phyloP scores from a whole-genome alignment of 495 filamentous ascomycete genomes.

The Aspergillus indologenus region DNA sequence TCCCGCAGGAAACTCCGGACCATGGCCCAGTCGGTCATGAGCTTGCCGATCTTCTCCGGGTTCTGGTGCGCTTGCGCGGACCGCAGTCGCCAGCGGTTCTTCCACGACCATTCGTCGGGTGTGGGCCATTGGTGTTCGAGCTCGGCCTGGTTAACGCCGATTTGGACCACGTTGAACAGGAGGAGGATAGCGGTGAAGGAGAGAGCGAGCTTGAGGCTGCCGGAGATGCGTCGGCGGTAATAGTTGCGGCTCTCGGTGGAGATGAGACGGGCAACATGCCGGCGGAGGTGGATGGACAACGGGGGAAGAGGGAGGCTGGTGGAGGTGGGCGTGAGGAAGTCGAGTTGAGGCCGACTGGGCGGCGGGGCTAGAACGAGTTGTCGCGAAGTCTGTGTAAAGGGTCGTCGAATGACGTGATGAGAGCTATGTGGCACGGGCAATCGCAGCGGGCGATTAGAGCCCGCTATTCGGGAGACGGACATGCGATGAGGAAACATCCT shows the following conservation, averaged over 20 bases:
- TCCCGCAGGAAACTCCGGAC: conserved; percentile 52
- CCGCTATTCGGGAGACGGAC: conserved; percentile 34
- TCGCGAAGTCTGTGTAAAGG: conserved; percentile 48
- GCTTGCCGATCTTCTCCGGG: conserved; percentile 43
- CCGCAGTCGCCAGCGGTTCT: conserved; percentile 57
- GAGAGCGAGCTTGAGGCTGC: conserved; percentile 56
- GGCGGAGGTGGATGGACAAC: conserved; percentile 42
- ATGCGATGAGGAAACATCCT: conserved; percentile 22
- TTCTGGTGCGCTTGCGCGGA: conserved; percentile 56
- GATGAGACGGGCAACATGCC: conserved; percentile 63
- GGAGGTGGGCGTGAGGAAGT: conserved; percentile 64
- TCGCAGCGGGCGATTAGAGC: conserved; percentile 17
- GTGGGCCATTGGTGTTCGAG: conserved; percentile 72
- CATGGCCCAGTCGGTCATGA: conserved; percentile 63
- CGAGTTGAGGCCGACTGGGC: conserved; percentile 67
- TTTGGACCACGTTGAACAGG: conserved; percentile 50
- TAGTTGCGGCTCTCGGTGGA: conserved; percentile 72
- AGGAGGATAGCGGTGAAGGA: conserved; percentile 53
- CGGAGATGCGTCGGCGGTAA: conserved; percentile 60
- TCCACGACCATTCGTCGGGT: conserved; percentile 69
- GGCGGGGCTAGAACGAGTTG: conserved; percentile 47
- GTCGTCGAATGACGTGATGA: conserved; percentile 21
- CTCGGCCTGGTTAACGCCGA: conserved; percentile 62
- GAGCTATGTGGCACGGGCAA: conserved; percentile 4
- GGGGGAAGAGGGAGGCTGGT: conserved; percentile 33